Conservation (phyloP, 2,329 filamentous ascomycete species). For the Purpureocillium lavendulum region DNA sequence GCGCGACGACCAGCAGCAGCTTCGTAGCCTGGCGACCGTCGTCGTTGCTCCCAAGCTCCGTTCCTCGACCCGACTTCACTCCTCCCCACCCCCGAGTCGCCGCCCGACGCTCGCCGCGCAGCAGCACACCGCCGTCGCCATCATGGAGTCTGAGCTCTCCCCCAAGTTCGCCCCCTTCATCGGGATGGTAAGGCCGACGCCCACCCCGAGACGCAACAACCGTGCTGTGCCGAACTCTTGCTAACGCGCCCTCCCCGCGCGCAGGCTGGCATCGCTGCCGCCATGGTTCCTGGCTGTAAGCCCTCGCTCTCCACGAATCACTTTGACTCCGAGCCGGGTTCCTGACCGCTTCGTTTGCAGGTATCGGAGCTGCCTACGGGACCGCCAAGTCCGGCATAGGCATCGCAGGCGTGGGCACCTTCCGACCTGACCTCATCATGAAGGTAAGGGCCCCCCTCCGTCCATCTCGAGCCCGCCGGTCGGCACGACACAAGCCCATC, state of each 20-base stretch:
- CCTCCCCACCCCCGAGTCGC: not conserved
- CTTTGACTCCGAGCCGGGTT: constrained; percentile 6
- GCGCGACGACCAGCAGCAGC: too few relatives aligned
- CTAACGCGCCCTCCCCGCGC: constrained; percentile 10
- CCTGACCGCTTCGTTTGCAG: constrained; percentile 21
- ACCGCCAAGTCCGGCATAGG: constrained; percentile 85
- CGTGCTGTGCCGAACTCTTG: not conserved
- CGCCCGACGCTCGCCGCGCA: constrained; percentile 1
- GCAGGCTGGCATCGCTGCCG: constrained; percentile 68
- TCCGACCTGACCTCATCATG: constrained; percentile 83
- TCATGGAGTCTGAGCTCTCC: constrained; percentile 53
- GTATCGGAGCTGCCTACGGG: constrained; percentile 71
- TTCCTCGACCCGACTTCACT: too few relatives aligned
- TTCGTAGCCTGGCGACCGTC: too few relatives aligned
- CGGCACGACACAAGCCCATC: not conserved
- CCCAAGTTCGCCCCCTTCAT: constrained; percentile 84
- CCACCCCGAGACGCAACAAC: not conserved
- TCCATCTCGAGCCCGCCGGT: too few relatives aligned
- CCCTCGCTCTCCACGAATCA: not conserved
- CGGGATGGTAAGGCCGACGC: constrained; percentile 61
- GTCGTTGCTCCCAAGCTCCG: not conserved
- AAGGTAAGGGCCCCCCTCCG: constrained; percentile 55
- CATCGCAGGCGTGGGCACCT: constrained; percentile 78
- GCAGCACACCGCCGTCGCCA: constrained; percentile 18
- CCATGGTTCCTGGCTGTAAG: constrained; percentile 81